A percentile compares a stretch with the other conserved stretches of the same genome.
These are phyloP conservation scores for Pleurotus citrinopileatus DNA, from an alignment of 768 basidiomycete species.

Conservation along the genomic window DNA sequence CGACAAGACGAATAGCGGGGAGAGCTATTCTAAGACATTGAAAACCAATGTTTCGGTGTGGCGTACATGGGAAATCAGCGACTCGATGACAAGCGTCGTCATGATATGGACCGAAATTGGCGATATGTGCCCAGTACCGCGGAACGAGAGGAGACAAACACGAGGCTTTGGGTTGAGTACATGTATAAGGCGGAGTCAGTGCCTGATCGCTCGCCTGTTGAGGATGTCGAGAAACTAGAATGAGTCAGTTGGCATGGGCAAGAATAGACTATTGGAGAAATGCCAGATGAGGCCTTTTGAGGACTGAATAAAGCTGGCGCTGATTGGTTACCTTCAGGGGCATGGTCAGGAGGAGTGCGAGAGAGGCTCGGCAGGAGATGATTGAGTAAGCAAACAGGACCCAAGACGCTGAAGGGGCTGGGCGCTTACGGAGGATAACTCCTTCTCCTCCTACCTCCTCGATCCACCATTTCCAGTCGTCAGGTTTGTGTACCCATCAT, in stretches of 20 bases:
- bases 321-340: neutral
- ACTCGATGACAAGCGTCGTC: constrained; percentile 1
- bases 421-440: neutral
- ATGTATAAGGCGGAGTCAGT: constrained; percentile 2
- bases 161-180: constrained; percentile 9
- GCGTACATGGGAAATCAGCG: neutral
- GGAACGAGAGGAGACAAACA: neutral
- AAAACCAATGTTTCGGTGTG: constrained; percentile 1
- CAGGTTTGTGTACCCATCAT: neutral
- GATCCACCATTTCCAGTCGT: neutral
- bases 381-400: neutral
- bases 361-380: constrained; percentile 5
- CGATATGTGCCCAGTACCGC: neutral
- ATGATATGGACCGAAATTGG: constrained; percentile 1
- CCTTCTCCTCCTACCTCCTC: neutral
- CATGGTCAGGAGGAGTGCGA: neutral
- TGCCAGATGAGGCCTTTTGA: neutral
- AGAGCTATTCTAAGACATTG: neutral
- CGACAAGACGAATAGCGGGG: neutral
- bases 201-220: constrained; percentile 6
- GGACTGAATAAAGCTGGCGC: neutral
- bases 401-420: neutral
- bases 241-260: constrained; percentile 4
- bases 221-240: constrained; percentile 4
- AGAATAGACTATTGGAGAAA: constrained; percentile 9